Evolutionary conservation across 306 rosid genomes (phyloP).

Genomic region (Vachellia pachyceras): DNA sequence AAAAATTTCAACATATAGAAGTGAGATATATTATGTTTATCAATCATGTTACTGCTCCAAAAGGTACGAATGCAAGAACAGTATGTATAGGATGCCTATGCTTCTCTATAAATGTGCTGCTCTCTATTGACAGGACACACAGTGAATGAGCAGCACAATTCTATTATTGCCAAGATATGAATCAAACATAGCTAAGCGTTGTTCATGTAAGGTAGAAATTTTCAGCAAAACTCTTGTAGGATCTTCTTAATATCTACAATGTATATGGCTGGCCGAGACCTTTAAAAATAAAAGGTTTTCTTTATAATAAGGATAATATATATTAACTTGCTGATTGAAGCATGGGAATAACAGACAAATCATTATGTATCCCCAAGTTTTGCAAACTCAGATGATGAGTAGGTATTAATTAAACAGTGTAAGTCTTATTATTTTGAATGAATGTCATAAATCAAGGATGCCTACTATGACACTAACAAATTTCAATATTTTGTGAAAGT

Average conservation of each 20-base stretch:
- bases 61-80: neutral
- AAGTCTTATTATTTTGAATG: constrained; percentile 10
- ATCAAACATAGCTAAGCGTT: neutral
- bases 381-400: constrained; percentile 30
- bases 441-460: constrained; percentile 17
- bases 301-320: constrained; percentile 1
- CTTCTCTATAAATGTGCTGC: neutral
- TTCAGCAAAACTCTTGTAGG: neutral
- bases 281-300: constrained; percentile 8
- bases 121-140: neutral
- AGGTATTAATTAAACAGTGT: neutral
- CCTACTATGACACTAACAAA: constrained; percentile 30
- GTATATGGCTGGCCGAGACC: neutral
- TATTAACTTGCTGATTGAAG: constrained; percentile 17
- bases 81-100: neutral
- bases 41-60: neutral
- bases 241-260: neutral
- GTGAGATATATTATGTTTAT: neutral
- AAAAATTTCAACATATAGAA: neutral
- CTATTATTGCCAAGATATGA: neutral
- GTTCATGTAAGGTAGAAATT: neutral
- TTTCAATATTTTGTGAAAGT: neutral
- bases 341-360: constrained; percentile 12
- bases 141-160: neutral
- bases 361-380: constrained; percentile 20